Evolutionary conservation across 2,329 filamentous ascomycete species (phyloP), one percentile per base, ranked within the genome.

Genomic region (Fonsecaea nubica): DNA sequence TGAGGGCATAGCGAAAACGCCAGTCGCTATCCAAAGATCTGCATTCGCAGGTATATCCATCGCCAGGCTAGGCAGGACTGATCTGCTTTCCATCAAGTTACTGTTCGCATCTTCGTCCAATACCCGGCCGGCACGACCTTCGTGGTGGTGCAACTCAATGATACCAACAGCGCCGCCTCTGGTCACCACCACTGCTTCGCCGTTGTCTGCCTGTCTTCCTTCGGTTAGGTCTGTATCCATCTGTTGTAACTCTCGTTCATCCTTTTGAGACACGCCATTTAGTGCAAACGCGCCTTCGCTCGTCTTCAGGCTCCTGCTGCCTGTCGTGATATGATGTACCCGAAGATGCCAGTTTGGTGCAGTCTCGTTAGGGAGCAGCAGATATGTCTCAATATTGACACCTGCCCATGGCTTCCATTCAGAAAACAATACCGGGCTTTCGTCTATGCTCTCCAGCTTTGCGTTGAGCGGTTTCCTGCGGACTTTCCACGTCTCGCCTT

Each of bases 21-120:
- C 90, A 10, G 87, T 88, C 3, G 90, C 83, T 74, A 91, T 90
- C 89, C 89, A 92, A 42, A 80, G 82, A 33, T 81, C 83, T 72
- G 86, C 80, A 0, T 86, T 89, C 53, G 82, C 80, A 61, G 80
- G 79, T 40, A 93, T 76, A 32, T 86, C 87, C 69, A 85, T 83
- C 74, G 88, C 86, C 73, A 93, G 77, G 35, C 89, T 89, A 30
- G 91, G 91, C 71, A 93, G 85, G 50, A 90, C 83, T 3, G 89
- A 92, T 65, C 91, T 81, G 65, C 88, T 87, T 78, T 92, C 88
- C 2, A 92, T 82, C 38, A 93, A 79, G 77, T 93, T 93, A 56
- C 89, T 90, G 79, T 93, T 93, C 6, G 91, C 90, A 75, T 93
- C 91, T 10, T 90, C 89, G 64, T 92, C 88, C 56, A 93, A 86